Evolutionary conservation across 768 basidiomycete species (phyloP).

Genomic region (Tulasnella sp.): DNA sequence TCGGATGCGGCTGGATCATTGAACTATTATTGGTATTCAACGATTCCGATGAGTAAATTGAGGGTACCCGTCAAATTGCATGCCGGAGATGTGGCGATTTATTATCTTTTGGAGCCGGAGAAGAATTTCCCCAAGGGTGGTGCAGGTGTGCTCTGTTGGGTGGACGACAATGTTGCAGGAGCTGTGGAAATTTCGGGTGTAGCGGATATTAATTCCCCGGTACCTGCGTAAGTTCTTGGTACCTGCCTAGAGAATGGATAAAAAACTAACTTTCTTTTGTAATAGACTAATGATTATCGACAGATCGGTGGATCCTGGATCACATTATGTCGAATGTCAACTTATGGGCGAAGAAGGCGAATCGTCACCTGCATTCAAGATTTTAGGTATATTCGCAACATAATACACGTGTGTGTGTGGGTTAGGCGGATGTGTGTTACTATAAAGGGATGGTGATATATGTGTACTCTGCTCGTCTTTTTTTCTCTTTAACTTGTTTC

Average conservation of each 20-base stretch:
- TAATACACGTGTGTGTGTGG: constrained; percentile 23
- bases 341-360: constrained; percentile 78
- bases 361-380: constrained; percentile 69
- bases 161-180: constrained; percentile 85
- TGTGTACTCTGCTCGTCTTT: neutral
- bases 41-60: constrained; percentile 65
- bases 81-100: constrained; percentile 86
- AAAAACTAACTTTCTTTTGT: constrained; percentile 4
- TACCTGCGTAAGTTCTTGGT: constrained; percentile 46
- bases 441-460: neutral
- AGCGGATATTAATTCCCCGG: constrained; percentile 46
- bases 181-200: constrained; percentile 66
- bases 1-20: constrained; percentile 28
- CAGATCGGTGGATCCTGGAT: constrained; percentile 66
- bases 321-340: constrained; percentile 88
- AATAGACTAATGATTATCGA: constrained; percentile 75
- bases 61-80: constrained; percentile 73
- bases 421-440: neutral
- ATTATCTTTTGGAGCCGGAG: constrained; percentile 63
- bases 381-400: constrained; percentile 80
- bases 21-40: constrained; percentile 87
- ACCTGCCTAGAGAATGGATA: constrained; percentile 9
- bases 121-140: constrained; percentile 31
- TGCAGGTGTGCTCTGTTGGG: constrained; percentile 74
- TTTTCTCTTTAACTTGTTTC: too few relatives aligned